Base-by-base conservation (phyloP, 768 basidiomycete genomes). In the Dioszegia hungarica region DNA sequence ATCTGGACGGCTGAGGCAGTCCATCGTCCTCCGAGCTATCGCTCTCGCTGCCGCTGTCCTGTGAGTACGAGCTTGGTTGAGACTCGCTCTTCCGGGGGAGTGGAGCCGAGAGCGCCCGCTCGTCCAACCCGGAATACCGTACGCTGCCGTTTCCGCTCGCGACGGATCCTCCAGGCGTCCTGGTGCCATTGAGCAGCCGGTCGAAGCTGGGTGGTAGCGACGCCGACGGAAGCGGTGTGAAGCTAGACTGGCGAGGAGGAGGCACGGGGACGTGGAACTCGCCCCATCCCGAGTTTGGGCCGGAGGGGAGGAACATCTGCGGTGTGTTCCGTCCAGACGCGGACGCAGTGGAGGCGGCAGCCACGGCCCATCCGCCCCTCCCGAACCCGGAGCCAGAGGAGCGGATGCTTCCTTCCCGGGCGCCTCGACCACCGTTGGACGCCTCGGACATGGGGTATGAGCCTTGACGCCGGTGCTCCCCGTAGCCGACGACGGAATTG, bases 361-460 rank as follows among this genome's bases (percentile, higher is more conserved):
- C 66, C 2, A 64, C 67, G 27, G 70, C 70, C 70, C 70, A 72
- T 34, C 70, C 70, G n/a, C 70, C 70, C 44, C 67, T 69, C 6
- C 70, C 70, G 25, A 56, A 62, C 8, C 70, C 67, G 38, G 64
- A 61, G 4, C 40, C 62, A 25, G 57, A 55, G 20, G 56, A 58
- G 17, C 56, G 34, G 24, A 68, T 34, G 43, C 64, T 66, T 6
- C 62, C 64, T 45, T 63, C 68, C 2, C 37, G n/a, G 25, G 38
- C 50, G 19, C 66, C 59, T 29, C 59, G 57, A n/a, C 52, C 66
- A 3, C 57, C 61, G 28, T 56, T 62, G 1, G 63, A 63, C 6
- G 46, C 54, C 28, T 68, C 70, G 10, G 66, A 59, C 14, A 29
- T n/a, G 1, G 61, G 57, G 9, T 25, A 31, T 9, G 61, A 63